Conservation (phyloP, 768 basidiomycete genomes). For the Hemileccinum rubropunctum region DNA sequence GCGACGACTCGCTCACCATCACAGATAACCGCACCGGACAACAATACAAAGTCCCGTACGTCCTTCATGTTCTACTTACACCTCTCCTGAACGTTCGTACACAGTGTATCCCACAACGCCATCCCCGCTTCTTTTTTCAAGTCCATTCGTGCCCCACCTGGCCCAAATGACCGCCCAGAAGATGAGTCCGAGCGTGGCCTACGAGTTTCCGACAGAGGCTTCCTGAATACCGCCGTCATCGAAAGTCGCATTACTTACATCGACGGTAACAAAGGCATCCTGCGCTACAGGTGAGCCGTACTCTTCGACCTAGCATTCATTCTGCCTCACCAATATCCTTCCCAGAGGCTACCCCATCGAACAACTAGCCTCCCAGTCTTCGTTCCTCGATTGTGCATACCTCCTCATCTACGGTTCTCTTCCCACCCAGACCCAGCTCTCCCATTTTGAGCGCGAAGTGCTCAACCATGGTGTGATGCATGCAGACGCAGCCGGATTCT, state of each 20-base stretch:
- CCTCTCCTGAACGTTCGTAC: not conserved
- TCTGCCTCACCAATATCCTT: not conserved
- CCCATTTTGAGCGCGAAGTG: slow-evolving; percentile 69
- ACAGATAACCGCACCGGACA: slow-evolving; percentile 85
- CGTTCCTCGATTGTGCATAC: slow-evolving; percentile 80
- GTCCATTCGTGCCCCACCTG: slow-evolving; percentile 56
- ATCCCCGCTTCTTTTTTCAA: slow-evolving; percentile 83
- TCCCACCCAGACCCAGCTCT: slow-evolving; percentile 59
- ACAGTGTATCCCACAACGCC: slow-evolving; percentile 76
- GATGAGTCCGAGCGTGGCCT: slow-evolving; percentile 82
- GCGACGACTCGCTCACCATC: slow-evolving; percentile 53
- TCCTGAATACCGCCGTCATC: slow-evolving; percentile 80
- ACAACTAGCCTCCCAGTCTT: slow-evolving; percentile 76
- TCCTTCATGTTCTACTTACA: slow-evolving; percentile 8
- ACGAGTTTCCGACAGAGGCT: slow-evolving; percentile 76
- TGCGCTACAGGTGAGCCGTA: slow-evolving; percentile 64
- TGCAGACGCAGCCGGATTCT: slow-evolving; percentile 66
- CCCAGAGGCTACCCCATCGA: slow-evolving; percentile 89
- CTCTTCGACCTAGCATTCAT: not conserved
- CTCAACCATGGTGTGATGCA: slow-evolving; percentile 72
- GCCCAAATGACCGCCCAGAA: slow-evolving; percentile 66
- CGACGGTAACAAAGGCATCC: slow-evolving; percentile 82
- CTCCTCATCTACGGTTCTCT: slow-evolving; percentile 86
- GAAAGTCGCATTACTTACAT: slow-evolving; percentile 85
- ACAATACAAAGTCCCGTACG: slow-evolving; percentile 70